Percentiles rank a stretch among this genome's conserved stretches.
Conservation (phyloP, 202 grass and related monocot species). For the Carex arenaria region DNA sequence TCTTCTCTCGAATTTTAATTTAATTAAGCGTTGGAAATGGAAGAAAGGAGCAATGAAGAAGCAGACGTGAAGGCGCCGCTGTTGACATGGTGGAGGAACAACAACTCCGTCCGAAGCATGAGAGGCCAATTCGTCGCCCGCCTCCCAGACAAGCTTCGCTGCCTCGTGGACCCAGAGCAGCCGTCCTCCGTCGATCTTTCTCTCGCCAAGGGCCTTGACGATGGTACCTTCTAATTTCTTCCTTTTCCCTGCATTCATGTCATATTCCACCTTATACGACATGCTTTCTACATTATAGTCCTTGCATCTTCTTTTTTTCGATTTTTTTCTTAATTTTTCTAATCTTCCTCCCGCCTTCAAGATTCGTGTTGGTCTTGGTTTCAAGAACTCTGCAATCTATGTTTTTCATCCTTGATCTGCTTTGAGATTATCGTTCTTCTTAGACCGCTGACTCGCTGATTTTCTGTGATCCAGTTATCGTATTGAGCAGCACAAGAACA, state of each 20-base stretch:
- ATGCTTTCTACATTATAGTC: no score
- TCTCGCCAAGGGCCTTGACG: constrained; percentile 43
- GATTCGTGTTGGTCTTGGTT: no score
- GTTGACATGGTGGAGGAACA: constrained; percentile 35
- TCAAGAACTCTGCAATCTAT: no score
- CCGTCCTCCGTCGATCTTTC: constrained; percentile 68
- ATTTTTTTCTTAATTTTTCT: no score
- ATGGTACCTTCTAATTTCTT: constrained; percentile 25
- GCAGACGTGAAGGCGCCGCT: constrained; percentile 45
- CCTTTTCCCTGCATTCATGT: background rate
- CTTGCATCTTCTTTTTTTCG: no score
- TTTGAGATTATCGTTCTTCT: no score
- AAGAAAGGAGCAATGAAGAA: constrained; percentile 9
- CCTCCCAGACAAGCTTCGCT: constrained; percentile 77
- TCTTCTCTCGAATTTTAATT: background rate
- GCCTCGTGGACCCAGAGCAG: constrained; percentile 66
- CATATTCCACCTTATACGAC: background rate
- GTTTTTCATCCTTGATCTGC: no score
- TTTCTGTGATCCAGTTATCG: no score
- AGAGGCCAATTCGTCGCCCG: constrained; percentile 62
- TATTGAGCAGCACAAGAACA: no score
- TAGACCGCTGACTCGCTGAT: no score
- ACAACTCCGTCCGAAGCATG: constrained; percentile 64
- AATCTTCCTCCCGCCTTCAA: no score
- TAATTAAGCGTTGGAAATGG: no score